Evolutionary conservation across 2,329 filamentous ascomycete genomes (phyloP), one percentile per base, ranked within the genome.

Genomic region (Trichoderma citrinoviride): DNA sequence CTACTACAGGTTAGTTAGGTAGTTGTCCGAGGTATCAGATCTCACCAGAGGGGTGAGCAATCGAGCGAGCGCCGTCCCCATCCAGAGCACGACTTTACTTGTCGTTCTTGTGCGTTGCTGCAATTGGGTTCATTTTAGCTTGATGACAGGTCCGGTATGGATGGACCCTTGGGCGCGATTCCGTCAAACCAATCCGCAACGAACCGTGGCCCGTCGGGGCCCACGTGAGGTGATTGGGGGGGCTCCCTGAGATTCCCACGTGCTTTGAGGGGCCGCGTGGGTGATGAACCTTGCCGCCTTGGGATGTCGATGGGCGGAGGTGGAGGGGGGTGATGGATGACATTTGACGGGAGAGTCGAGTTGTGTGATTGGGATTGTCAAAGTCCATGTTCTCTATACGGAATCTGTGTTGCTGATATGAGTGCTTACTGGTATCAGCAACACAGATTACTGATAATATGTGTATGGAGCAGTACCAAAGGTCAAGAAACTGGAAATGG

Each of bases 191-290:
- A 61, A 61, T 57, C 37, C 54, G 54, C 54, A 44, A 19, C 54
- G 40, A 57, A 57, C 23, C 54, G 54, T 57, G 52, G 46, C 46
- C 21, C 23, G 23, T 27, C n/a, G 43, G 44, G 50, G 29, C 5
- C 52, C 52, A 54, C 52, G 46, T 23, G 52, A 54, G 55, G 23
- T 17, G 41, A 43, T 14, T 33, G 58, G 47, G 19, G 52, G 52
- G 52, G n/a, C 19, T 52, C 49, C 57, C 56, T 43, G 33, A 58
- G 56, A 57, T 41, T 49, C 63, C 63, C 63, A 65, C 63, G 63
- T 65, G 63, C 47, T 65, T 37, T 37, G 33, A 49, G 56, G 40
- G 60, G 53, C 29, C 37, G 44, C 57, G 27, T 61, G 46, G 29
- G 27, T 50, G 33, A 61, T 25, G 23, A 61, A 52, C 57, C 27